Base-by-base conservation (phyloP, 139 green algal species). In the Chlamydomonas eustigma region DNA sequence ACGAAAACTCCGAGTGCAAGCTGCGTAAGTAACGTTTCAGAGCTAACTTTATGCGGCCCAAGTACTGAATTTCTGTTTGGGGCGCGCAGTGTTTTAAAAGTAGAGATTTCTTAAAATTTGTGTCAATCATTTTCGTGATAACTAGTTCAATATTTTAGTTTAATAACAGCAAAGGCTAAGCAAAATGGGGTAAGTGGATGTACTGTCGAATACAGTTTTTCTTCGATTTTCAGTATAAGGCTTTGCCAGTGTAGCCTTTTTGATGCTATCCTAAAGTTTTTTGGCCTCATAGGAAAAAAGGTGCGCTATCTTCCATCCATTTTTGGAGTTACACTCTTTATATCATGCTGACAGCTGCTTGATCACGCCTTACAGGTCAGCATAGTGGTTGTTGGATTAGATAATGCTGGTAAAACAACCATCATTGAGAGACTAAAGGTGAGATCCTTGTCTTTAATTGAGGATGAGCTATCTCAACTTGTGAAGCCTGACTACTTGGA, bases 321-420 rank as follows among this genome's bases (percentile, higher is more conserved):
- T 39, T 50, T 50, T n/a, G 65, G 8, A n/a, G 44, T n/a, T 44
- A 34, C 31, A 31, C 34, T 33, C 18, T 6, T 6, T 38, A 6
- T 44, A 8, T 8, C 24, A 22, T 39, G 65, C 66, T 39, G 32
- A 22, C 66, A 39, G 66, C 33, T 22, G 24, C 5, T 44, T 24
- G 37, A 12, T 38, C 32, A 34, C 64, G 35, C 32, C 39, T 30
- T 18, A 50, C 83, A 95, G 87, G 87, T 94, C 3, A 91, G 89
- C 38, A 80, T 94, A 3, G 74, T 96, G 2, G 82, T 96, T 0
- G 90, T 96, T 2, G 91, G 91, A 2, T 75, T 96, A 1, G 91
- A 96, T 67, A 94, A 94, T 81, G 91, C 87, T 73, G 91, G 91
- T 0, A 96, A 96, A 34, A 91, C 86, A 0, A 94, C 89, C 0